Percentiles rank a stretch among this genome's conserved stretches.
These are phyloP conservation scores for Alternaria burnsii DNA, from an alignment of 2,329 filamentous ascomycete species.

Conservation along the genomic window DNA sequence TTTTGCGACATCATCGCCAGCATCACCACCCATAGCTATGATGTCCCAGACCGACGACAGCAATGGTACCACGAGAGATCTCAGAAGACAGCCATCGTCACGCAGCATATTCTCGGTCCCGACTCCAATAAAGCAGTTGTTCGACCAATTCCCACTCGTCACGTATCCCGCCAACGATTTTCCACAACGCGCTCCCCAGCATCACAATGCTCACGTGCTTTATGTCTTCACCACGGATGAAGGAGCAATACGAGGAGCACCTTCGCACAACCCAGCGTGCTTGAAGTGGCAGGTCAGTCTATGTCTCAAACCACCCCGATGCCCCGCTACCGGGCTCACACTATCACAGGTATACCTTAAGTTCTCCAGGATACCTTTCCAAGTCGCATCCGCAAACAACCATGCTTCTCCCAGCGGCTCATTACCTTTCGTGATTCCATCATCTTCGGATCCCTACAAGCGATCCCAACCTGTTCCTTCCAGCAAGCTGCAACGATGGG, in stretches of 20 bases:
- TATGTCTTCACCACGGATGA: slow-evolving; percentile 77
- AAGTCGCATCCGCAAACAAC: slow-evolving; percentile 78
- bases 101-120: slow-evolving; percentile 65
- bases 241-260: slow-evolving; percentile 68
- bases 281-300: slow-evolving; percentile 89
- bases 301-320: background rate
- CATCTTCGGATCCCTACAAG: slow-evolving; percentile 37
- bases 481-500: slow-evolving; percentile 74
- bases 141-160: slow-evolving; percentile 81
- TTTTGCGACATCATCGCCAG: slow-evolving; percentile 29
- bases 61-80: slow-evolving; percentile 12
- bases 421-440: slow-evolving; percentile 84
- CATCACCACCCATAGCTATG: slow-evolving; percentile 26
- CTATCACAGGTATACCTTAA: slow-evolving; percentile 78
- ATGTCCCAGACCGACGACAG: slow-evolving; percentile 28
- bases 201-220: slow-evolving; percentile 65
- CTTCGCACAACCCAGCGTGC: slow-evolving; percentile 91
- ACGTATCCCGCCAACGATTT: slow-evolving; percentile 79
- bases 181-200: slow-evolving; percentile 66
- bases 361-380: slow-evolving; percentile 75
- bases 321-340: slow-evolving; percentile 17
- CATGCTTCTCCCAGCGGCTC: slow-evolving; percentile 89
- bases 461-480: slow-evolving; percentile 62
- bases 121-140: slow-evolving; percentile 78
- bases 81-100: slow-evolving; percentile 20